Percentiles rank a stretch among this genome's conserved stretches.
Conservation (phyloP, 2,329 filamentous ascomycete species). For the Sporothrix brunneoviolacea region DNA sequence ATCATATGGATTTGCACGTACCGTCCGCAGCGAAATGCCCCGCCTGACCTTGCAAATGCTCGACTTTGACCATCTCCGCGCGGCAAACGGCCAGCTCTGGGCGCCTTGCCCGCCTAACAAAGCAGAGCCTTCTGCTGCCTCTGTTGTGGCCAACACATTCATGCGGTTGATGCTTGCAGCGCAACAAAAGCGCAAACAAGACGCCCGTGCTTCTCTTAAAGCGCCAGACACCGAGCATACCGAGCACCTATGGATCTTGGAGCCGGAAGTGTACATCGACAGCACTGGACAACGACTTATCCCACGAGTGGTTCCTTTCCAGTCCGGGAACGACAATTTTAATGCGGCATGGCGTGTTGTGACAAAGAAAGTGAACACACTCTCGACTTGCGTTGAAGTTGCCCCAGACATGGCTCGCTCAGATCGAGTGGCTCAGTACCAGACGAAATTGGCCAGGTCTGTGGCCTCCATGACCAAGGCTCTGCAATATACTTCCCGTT, state of each 20-base stretch:
- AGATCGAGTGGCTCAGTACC: no score
- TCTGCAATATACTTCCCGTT: no score
- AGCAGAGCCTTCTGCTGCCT: neutral
- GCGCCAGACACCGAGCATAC: conserved; percentile 7
- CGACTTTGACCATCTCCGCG: conserved; percentile 22
- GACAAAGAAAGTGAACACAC: conserved; percentile 26
- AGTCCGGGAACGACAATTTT: conserved; percentile 30
- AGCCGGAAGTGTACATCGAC: conserved; percentile 34
- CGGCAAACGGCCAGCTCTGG: neutral
- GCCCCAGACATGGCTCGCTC: conserved; percentile 8
- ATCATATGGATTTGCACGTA: conserved; percentile 27
- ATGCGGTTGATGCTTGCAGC: conserved; percentile 18
- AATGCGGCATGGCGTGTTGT: conserved; percentile 34
- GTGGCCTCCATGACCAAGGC: no score
- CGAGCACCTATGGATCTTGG: conserved; percentile 25
- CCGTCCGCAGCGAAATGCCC: conserved; percentile 27
- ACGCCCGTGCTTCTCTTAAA: neutral
- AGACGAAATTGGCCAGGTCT: neutral
- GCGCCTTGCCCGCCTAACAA: neutral
- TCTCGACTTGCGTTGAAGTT: conserved; percentile 27
- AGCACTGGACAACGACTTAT: conserved; percentile 26
- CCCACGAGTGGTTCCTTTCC: conserved; percentile 34
- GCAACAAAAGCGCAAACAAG: neutral
- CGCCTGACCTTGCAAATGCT: conserved; percentile 26
- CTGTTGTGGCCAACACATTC: conserved; percentile 20